phyloP scores from a whole-genome alignment of 257 asterid genomes.

The Capsicum baccatum region DNA sequence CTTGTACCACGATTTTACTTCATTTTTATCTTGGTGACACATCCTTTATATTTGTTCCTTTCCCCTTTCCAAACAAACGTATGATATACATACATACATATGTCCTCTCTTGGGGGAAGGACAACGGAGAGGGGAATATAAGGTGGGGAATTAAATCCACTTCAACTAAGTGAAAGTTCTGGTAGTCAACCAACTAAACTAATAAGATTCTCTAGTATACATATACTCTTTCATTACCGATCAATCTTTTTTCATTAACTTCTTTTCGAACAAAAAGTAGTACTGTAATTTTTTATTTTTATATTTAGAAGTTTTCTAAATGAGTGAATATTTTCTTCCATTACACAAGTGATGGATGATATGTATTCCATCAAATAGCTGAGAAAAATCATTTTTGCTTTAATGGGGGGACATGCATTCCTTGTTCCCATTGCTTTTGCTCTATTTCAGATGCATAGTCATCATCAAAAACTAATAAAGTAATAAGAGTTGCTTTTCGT shows the following conservation, averaged over 20 bases:
- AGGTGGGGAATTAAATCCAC: too few relatives aligned
- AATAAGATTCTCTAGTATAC: too few relatives aligned
- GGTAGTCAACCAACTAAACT: too few relatives aligned
- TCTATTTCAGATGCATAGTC: neutral
- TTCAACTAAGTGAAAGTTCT: too few relatives aligned
- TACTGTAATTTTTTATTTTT: neutral
- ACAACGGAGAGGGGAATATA: too few relatives aligned
- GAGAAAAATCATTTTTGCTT: neutral
- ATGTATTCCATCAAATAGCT: neutral
- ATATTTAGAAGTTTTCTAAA: neutral
- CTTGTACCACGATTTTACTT: too few relatives aligned
- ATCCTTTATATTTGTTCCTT: too few relatives aligned
- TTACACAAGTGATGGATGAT: neutral
- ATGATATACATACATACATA: too few relatives aligned
- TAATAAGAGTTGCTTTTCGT: neutral
- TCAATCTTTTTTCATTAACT: neutral
- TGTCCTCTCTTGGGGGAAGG: too few relatives aligned
- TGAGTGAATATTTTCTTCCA: neutral
- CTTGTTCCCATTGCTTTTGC: neutral
- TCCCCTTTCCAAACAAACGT: too few relatives aligned
- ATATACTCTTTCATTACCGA: neutral
- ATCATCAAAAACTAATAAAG: neutral
- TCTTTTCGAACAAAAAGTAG: neutral
- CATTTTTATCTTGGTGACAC: too few relatives aligned
- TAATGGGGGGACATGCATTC: neutral